Evolutionary conservation across 306 rosid species (phyloP).

Genomic region (Luffa acutangula): DNA sequence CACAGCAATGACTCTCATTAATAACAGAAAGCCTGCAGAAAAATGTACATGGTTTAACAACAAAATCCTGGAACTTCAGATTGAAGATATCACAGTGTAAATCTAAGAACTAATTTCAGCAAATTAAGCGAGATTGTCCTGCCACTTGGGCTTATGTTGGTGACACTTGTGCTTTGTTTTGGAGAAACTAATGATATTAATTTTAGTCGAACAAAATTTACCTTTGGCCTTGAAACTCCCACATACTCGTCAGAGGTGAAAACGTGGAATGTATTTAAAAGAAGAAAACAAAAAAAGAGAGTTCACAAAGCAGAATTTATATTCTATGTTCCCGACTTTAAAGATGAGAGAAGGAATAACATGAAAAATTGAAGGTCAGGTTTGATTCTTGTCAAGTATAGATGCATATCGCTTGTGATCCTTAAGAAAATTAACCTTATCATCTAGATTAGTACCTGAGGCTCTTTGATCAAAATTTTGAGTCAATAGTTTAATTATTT

Average conservation of each 20-base stretch:
- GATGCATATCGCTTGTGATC: background rate
- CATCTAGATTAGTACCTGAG: background rate
- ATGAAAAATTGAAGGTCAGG: background rate
- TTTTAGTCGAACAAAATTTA: background rate
- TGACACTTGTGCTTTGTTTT: background rate
- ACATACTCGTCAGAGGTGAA: background rate
- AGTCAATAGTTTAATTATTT: background rate
- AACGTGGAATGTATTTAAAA: background rate
- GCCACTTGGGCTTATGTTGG: background rate
- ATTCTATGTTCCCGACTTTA: background rate
- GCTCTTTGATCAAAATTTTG: background rate
- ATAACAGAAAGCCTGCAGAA: conserved; percentile 61
- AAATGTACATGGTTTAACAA: background rate
- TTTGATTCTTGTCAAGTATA: background rate
- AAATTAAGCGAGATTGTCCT: background rate
- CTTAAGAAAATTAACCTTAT: background rate
- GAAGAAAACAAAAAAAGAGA: background rate
- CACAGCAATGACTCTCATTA: conserved; percentile 87
- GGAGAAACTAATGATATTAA: background rate
- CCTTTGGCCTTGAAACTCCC: background rate
- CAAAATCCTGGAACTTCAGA: background rate
- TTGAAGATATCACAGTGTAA: background rate
- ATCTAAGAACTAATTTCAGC: background rate
- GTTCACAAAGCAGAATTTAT: background rate
- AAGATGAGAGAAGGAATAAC: background rate